phyloP scores from a whole-genome alignment of 2,329 filamentous ascomycete genomes.

The Boeremia lycopersici region DNA sequence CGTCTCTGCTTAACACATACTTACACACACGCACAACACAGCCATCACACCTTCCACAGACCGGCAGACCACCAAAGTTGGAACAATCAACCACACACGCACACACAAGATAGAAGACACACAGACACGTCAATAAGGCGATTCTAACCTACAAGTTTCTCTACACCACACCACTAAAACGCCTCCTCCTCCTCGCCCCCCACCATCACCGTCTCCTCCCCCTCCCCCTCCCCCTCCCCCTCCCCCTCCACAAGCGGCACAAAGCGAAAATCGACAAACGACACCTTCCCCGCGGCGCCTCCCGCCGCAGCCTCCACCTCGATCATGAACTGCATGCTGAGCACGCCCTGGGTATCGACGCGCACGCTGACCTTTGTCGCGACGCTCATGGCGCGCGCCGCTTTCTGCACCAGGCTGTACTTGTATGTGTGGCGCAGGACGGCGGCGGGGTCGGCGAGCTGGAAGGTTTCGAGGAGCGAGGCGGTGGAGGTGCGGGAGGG shows the following conservation, averaged over 20 bases:
- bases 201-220: slow-evolving; percentile 25
- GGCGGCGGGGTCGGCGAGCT: slow-evolving; percentile 53
- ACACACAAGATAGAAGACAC: too few species aligned
- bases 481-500: slow-evolving; percentile 32
- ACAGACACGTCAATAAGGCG: too few species aligned
- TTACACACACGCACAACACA: too few species aligned
- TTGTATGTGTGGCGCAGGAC: slow-evolving; percentile 70
- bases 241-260: slow-evolving; percentile 73
- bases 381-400: slow-evolving; percentile 88
- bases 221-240: slow-evolving; percentile 52
- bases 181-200: slow-evolving; percentile 1
- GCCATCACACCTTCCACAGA: too few species aligned
- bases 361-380: slow-evolving; percentile 92
- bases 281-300: slow-evolving; percentile 57
- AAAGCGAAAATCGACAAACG: slow-evolving; percentile 83
- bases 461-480: slow-evolving; percentile 73
- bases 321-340: slow-evolving; percentile 96
- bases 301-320: slow-evolving; percentile 66
- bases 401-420: slow-evolving; percentile 84
- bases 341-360: slow-evolving; percentile 84
- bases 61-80: too few species aligned
- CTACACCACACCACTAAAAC: too few species aligned
- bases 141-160: too few species aligned
- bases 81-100: too few species aligned
- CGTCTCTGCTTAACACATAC: too few species aligned